These are phyloP conservation scores for Phytophthora fragariaefolia DNA, from an alignment of 352 stramenopile genomes.

Conservation along the genomic window DNA sequence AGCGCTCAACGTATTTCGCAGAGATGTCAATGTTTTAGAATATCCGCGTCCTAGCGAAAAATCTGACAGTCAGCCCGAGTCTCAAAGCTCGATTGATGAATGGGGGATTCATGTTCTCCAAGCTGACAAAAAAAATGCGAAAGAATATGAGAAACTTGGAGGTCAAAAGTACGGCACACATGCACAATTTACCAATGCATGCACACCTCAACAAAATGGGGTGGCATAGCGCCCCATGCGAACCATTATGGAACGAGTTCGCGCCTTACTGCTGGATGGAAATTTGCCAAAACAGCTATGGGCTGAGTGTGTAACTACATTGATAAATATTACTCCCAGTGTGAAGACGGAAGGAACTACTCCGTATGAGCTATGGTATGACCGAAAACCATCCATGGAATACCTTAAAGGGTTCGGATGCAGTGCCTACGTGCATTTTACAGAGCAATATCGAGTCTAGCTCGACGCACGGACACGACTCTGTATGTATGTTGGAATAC, in stretches of 20 bases:
- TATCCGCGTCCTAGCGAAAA: background rate
- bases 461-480: slow-evolving; percentile 5
- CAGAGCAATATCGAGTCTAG: background rate
- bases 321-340: slow-evolving; percentile 11
- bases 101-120: slow-evolving; percentile 8
- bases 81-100: background rate
- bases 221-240: slow-evolving; percentile 26
- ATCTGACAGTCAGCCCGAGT: background rate
- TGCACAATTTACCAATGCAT: slow-evolving; percentile 23
- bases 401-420: slow-evolving; percentile 12
- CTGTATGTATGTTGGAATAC: slow-evolving; percentile 9
- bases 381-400: slow-evolving; percentile 1
- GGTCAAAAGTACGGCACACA: slow-evolving; percentile 14
- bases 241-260: slow-evolving; percentile 14
- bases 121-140: slow-evolving; percentile 9
- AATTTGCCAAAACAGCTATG: slow-evolving; percentile 7
- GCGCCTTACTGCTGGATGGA: slow-evolving; percentile 3
- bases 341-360: background rate
- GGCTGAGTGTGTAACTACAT: slow-evolving; percentile 19
- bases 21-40: background rate
- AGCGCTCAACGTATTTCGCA: background rate
- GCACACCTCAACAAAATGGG: slow-evolving; percentile 21
- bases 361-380: slow-evolving; percentile 8
- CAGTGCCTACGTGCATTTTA: slow-evolving; percentile 2
- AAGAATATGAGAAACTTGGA: slow-evolving; percentile 18